These are phyloP conservation scores for Baorangia bicolor DNA, from an alignment of 768 basidiomycete genomes.

Conservation along the genomic window DNA sequence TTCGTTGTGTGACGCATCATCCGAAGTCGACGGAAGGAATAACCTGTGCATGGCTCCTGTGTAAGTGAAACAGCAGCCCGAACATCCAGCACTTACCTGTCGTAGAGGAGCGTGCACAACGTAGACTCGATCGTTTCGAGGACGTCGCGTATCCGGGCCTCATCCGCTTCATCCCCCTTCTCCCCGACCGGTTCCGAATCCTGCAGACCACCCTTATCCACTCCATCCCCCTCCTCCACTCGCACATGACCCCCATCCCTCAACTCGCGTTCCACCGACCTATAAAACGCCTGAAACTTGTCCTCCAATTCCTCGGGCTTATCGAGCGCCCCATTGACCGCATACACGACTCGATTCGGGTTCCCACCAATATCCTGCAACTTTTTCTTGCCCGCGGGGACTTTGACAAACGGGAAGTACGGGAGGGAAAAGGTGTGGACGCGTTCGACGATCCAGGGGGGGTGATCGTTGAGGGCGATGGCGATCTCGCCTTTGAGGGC, in stretches of 20 bases:
- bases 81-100: conserved; percentile 49
- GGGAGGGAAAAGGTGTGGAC: conserved; percentile 54
- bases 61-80: neutral
- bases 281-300: conserved; percentile 73
- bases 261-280: conserved; percentile 63
- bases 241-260: conserved; percentile 25
- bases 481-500: conserved; percentile 58
- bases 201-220: conserved; percentile 15
- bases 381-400: conserved; percentile 32
- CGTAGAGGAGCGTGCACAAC: conserved; percentile 77
- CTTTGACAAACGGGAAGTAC: conserved; percentile 57
- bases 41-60: conserved; percentile 44
- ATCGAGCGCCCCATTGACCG: conserved; percentile 42
- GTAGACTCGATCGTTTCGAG: conserved; percentile 75
- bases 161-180: conserved; percentile 34
- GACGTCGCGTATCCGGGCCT: conserved; percentile 52
- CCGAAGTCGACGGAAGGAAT: conserved; percentile 71
- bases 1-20: conserved; percentile 75
- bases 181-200: conserved; percentile 11
- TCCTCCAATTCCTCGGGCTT: conserved; percentile 50
- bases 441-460: conserved; percentile 60
- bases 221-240: conserved; percentile 7
- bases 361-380: conserved; percentile 31
- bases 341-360: conserved; percentile 28
- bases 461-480: conserved; percentile 41